phyloP scores from a whole-genome alignment of 805 yeast genomes.

The Lachancea fermentati region DNA sequence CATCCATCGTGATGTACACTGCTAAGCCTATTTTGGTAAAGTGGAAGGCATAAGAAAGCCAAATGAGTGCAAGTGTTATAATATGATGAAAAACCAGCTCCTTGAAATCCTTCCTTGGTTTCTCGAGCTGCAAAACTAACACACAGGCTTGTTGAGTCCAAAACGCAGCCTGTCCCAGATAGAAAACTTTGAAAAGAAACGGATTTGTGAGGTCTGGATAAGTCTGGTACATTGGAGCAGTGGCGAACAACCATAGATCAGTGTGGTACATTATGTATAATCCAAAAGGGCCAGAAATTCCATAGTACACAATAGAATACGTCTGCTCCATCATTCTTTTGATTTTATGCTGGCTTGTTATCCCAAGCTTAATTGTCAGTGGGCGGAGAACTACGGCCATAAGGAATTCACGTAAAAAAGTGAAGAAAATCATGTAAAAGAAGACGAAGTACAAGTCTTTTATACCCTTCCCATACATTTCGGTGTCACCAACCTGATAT shows the following conservation, averaged over 20 bases:
- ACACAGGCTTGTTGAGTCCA: constrained; percentile 96
- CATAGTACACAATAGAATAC: constrained; percentile 76
- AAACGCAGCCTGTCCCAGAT: constrained; percentile 89
- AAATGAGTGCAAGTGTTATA: constrained; percentile 81
- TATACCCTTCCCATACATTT: constrained; percentile 77
- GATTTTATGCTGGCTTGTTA: constrained; percentile 41
- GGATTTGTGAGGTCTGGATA: constrained; percentile 82
- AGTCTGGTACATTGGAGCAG: constrained; percentile 67
- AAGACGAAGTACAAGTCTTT: constrained; percentile 76
- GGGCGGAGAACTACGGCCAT: constrained; percentile 83
- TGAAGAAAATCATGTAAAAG: constrained; percentile 79
- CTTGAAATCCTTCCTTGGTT: constrained; percentile 88
- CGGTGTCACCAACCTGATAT: constrained; percentile 54
- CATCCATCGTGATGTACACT: constrained; percentile 91
- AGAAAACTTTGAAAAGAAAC: constrained; percentile 68
- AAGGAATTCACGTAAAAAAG: constrained; percentile 82
- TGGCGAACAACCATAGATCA: constrained; percentile 87
- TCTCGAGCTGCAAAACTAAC: constrained; percentile 76
- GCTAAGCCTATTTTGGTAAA: constrained; percentile 94
- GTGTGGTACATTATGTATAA: constrained; percentile 77
- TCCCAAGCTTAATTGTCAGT: constrained; percentile 49
- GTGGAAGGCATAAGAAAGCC: constrained; percentile 86
- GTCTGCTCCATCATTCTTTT: constrained; percentile 91
- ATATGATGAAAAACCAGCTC: constrained; percentile 92
- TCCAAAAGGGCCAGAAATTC: constrained; percentile 79